A percentile compares a stretch with the other conserved stretches of the same genome.
phyloP scores from a whole-genome alignment of 2,329 filamentous ascomycete species.

The Phyllosticta capitalensis region DNA sequence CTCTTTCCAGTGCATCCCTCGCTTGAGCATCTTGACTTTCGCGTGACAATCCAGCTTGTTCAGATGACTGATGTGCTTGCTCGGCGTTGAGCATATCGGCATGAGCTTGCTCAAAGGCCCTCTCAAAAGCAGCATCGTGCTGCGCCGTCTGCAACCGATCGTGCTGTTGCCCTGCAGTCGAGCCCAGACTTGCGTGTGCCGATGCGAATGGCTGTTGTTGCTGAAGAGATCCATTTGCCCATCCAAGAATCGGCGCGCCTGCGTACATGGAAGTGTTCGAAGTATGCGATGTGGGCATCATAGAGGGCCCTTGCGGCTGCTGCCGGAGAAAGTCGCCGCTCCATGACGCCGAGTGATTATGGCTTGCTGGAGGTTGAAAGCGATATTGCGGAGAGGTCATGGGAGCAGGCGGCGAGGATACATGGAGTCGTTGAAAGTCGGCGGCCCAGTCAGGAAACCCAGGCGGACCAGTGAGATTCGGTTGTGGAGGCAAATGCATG shows the following conservation, averaged over 20 bases:
- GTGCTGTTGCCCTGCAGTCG: constrained; percentile 25
- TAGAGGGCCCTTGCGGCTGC: constrained; percentile 21
- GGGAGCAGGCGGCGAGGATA: constrained; percentile 30
- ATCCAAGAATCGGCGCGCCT: constrained; percentile 15
- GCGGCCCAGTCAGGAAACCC: constrained; percentile 36
- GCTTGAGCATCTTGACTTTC: neutral
- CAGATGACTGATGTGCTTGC: constrained; percentile 2
- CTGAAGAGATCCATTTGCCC: neutral
- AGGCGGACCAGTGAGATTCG: constrained; percentile 18
- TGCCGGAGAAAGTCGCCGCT: constrained; percentile 49
- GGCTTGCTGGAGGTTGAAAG: constrained; percentile 29
- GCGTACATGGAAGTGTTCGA: constrained; percentile 18
- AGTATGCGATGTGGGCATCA: constrained; percentile 20
- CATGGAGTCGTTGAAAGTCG: constrained; percentile 40
- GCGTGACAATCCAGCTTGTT: neutral
- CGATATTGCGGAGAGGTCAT: constrained; percentile 35
- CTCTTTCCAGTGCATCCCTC: neutral
- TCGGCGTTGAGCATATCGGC: constrained; percentile 27
- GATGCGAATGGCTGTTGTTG: constrained; percentile 6
- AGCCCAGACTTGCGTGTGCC: constrained; percentile 3
- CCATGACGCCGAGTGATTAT: constrained; percentile 37
- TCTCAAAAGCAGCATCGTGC: constrained; percentile 47
- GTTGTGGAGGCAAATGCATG: constrained; percentile 24
- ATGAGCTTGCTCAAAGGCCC: constrained; percentile 42
- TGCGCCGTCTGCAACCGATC: constrained; percentile 27